Evolutionary conservation across 176 grass and related monocot genomes (phyloP).

Genomic region (Oryza punctata): DNA sequence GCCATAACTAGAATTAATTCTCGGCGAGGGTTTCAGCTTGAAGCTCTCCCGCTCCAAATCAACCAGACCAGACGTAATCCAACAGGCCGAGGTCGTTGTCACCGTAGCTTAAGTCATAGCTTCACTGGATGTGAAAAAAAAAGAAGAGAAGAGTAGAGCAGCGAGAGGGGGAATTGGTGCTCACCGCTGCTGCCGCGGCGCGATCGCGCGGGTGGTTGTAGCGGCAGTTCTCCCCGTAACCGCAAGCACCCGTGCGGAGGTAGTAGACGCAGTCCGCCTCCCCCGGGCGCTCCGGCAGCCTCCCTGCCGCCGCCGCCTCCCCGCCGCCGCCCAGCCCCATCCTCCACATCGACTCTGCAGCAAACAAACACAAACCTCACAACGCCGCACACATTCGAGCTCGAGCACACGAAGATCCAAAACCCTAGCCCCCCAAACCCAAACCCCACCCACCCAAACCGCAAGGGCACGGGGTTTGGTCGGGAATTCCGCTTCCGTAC

Average conservation of each 20-base stretch:
- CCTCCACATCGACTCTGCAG: constrained; percentile 77
- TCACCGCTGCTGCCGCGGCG: constrained; percentile 43
- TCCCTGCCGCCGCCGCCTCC: background rate
- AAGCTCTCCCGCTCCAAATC: constrained; percentile 13
- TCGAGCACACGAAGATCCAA: constrained; percentile 35
- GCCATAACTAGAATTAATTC: background rate
- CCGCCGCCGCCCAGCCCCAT: constrained; percentile 62
- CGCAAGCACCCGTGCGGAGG: constrained; percentile 83
- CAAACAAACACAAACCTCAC: background rate
- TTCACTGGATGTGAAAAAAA: background rate
- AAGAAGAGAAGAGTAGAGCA: background rate
- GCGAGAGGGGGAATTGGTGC: background rate
- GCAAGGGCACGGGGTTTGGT: background rate
- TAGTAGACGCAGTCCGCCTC: constrained; percentile 84
- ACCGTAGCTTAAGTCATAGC: constrained; percentile 1
- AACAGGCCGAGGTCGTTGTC: constrained; percentile 39
- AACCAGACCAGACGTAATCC: constrained; percentile 25
- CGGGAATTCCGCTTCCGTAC: constrained; percentile 34
- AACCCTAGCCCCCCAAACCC: constrained; percentile 41
- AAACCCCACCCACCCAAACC: background rate
- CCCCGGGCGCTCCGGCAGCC: constrained; percentile 76
- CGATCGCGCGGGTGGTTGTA: constrained; percentile 93
- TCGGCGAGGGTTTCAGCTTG: background rate
- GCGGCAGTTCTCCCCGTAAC: constrained; percentile 86
- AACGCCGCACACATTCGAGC: background rate